Conservation (phyloP, 1,284 basidiomycete species). For the Farysia itapuensis region DNA sequence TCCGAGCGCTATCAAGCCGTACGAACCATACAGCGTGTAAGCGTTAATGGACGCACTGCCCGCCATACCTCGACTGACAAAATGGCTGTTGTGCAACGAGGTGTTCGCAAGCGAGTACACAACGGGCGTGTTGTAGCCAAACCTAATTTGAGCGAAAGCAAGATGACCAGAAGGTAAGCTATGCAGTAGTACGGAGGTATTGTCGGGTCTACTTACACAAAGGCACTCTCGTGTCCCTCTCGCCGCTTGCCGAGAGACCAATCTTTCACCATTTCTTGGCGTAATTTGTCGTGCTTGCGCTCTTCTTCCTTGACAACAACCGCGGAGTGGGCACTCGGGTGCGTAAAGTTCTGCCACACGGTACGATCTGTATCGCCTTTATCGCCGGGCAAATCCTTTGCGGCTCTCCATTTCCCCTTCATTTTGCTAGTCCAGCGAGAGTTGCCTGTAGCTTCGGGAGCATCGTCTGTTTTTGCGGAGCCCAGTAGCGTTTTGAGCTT, state of each 20-base stretch:
- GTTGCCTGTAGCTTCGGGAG: not conserved
- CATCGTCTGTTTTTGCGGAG: not conserved
- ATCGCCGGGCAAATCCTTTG: conserved; percentile 24
- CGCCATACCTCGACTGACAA: conserved; percentile 12
- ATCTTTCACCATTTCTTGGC: conserved; percentile 17
- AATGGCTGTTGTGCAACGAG: conserved; percentile 12
- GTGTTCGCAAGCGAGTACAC: conserved; percentile 29
- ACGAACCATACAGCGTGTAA: conserved; percentile 17
- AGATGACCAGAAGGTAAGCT: too few species aligned
- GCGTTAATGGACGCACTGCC: conserved; percentile 17
- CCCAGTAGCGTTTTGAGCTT: conserved; percentile 20
- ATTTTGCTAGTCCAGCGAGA: conserved; percentile 14
- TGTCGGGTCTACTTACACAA: conserved; percentile 25
- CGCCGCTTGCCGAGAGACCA: conserved; percentile 30
- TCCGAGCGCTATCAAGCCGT: conserved; percentile 19
- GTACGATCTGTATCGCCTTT: conserved; percentile 3
- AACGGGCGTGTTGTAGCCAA: conserved; percentile 29
- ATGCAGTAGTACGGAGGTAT: not conserved
- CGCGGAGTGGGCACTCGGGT: conserved; percentile 33
- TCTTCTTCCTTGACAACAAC: conserved; percentile 29
- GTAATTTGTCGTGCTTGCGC: conserved; percentile 18
- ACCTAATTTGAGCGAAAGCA: too few species aligned
- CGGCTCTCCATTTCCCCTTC: conserved; percentile 30
- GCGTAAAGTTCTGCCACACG: conserved; percentile 28
- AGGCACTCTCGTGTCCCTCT: conserved; percentile 31